These are phyloP conservation scores for Russula griseocarnosa DNA, from an alignment of 768 basidiomycete species.

Conservation along the genomic window DNA sequence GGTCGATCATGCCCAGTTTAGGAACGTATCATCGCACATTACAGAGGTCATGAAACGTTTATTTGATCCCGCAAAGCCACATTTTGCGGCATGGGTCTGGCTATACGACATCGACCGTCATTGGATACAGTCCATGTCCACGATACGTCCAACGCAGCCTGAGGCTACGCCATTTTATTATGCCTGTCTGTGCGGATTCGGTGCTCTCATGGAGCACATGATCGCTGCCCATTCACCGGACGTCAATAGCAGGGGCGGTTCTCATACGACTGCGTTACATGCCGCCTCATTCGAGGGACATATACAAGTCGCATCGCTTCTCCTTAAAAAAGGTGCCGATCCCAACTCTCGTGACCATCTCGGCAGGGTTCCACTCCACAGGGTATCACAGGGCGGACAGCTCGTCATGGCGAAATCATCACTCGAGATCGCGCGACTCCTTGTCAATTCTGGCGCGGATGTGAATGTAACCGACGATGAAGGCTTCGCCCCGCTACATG, in stretches of 20 bases:
- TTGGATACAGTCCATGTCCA: background rate
- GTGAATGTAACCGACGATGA: background rate
- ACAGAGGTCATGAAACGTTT: background rate
- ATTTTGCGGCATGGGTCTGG: constrained; percentile 19
- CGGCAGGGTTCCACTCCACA: background rate
- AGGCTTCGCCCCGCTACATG: constrained; percentile 8
- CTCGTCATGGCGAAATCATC: background rate
- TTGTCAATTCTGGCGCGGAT: background rate
- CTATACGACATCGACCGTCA: constrained; percentile 2
- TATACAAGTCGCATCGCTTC: background rate
- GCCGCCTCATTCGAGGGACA: background rate
- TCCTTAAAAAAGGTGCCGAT: constrained; percentile 1
- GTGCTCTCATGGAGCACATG: constrained; percentile 1
- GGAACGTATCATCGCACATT: background rate
- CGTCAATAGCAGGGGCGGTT: background rate
- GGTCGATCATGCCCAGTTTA: constrained; percentile 7
- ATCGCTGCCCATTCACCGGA: background rate
- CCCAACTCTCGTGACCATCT: background rate
- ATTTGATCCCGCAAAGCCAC: constrained; percentile 2
- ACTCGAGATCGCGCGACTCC: background rate
- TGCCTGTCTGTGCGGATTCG: constrained; percentile 10
- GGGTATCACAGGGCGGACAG: background rate
- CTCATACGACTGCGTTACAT: background rate
- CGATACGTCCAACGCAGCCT: background rate
- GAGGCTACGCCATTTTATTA: constrained; percentile 1